These are phyloP conservation scores for Pythium rhizo-oryzae DNA, from an alignment of 352 stramenopile genomes.

Conservation along the genomic window DNA sequence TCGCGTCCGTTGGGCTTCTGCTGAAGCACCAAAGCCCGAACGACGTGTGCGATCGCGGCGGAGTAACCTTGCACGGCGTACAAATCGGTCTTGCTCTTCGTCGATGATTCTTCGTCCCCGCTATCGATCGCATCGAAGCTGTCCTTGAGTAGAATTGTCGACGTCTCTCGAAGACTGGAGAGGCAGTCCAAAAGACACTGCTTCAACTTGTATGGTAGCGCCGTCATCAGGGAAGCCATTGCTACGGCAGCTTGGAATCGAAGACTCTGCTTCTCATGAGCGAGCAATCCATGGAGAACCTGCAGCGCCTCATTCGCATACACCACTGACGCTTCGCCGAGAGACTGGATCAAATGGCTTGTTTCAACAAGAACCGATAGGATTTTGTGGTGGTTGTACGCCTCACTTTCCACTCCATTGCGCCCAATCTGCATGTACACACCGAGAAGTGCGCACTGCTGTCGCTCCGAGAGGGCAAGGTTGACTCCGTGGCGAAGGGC, in stretches of 20 bases:
- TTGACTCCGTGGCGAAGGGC: slow-evolving; percentile 72
- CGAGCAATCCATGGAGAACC: slow-evolving; percentile 29
- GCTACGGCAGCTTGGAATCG: slow-evolving; percentile 41
- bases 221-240: slow-evolving; percentile 35
- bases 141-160: slow-evolving; percentile 31
- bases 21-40: slow-evolving; percentile 26
- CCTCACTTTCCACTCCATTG: slow-evolving; percentile 35
- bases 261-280: slow-evolving; percentile 49
- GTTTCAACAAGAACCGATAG: slow-evolving; percentile 37
- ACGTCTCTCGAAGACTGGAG: slow-evolving; percentile 27
- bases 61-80: slow-evolving; percentile 81
- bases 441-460: slow-evolving; percentile 66
- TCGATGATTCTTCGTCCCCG: slow-evolving; percentile 23
- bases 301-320: slow-evolving; percentile 26
- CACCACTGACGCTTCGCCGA: slow-evolving; percentile 39
- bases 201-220: slow-evolving; percentile 40
- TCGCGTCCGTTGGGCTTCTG: slow-evolving; percentile 13
- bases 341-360: slow-evolving; percentile 37
- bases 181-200: slow-evolving; percentile 31
- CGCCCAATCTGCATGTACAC: slow-evolving; percentile 44
- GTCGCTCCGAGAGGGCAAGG: slow-evolving; percentile 61
- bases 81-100: slow-evolving; percentile 62
- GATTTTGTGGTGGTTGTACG: slow-evolving; percentile 38
- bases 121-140: slow-evolving; percentile 13
- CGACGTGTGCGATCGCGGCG: slow-evolving; percentile 51